A percentile compares a stretch with the other conserved stretches of the same genome.
Conservation (phyloP, 768 basidiomycete species). For the Galerina sulciceps region DNA sequence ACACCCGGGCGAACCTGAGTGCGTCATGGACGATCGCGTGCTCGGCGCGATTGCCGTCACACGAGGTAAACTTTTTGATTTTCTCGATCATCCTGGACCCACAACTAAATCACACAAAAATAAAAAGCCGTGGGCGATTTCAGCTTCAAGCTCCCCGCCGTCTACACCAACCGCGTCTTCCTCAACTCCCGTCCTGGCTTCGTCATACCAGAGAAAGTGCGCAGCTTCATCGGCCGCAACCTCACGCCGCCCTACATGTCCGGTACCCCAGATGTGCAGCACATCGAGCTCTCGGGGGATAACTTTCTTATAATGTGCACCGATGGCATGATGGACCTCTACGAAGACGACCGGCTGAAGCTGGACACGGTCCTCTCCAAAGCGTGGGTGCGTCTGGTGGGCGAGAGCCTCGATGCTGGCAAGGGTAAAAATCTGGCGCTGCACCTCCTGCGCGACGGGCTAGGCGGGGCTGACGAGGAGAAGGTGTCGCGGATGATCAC, state of each 20-base stretch:
- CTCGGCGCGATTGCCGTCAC: conserved; percentile 62
- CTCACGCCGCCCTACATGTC: conserved; percentile 59
- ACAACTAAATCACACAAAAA: neutral
- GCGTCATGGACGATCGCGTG: conserved; percentile 47
- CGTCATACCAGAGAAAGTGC: conserved; percentile 35
- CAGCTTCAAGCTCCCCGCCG: conserved; percentile 53
- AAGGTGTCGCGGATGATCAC: conserved; percentile 50
- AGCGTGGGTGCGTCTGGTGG: conserved; percentile 42
- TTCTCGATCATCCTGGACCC: neutral
- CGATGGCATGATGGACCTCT: conserved; percentile 56
- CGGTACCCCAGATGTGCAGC: conserved; percentile 44
- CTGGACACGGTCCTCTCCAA: conserved; percentile 30
- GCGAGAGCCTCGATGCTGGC: conserved; percentile 10
- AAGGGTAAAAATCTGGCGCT: conserved; percentile 38
- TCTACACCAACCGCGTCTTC: conserved; percentile 53
- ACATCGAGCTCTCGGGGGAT: conserved; percentile 36
- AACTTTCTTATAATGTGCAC: conserved; percentile 52
- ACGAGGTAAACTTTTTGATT: conserved; percentile 44
- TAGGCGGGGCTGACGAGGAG: conserved; percentile 47
- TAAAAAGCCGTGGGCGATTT: conserved; percentile 56
- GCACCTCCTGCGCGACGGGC: conserved; percentile 43
- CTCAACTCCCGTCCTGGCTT: conserved; percentile 43
- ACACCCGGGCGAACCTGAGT: conserved; percentile 52
- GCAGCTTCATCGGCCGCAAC: conserved; percentile 48
- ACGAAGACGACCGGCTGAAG: conserved; percentile 33